Conservation (phyloP, 139 green algal species). For the Chlorella ohadii region DNA sequence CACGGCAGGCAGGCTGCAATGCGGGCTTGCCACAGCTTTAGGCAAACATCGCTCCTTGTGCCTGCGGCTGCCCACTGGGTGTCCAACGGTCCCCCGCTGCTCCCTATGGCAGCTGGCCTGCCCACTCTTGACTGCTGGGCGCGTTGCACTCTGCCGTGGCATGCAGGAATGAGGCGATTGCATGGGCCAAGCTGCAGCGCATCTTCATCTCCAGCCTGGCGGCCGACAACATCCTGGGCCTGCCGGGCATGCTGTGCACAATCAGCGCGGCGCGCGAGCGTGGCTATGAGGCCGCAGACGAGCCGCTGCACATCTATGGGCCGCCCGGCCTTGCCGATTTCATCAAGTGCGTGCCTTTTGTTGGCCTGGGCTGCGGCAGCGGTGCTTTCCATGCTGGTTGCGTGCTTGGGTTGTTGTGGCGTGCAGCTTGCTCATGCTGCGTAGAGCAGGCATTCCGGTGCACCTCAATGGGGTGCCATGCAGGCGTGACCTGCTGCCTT, state of each 20-base stretch:
- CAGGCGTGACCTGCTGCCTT: no score
- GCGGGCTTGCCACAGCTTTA: no score
- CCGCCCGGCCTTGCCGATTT: conserved; percentile 75
- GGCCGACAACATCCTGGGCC: conserved; percentile 58
- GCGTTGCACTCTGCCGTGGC: no score
- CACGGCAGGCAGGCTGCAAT: no score
- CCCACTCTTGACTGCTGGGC: no score
- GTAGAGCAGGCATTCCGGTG: no score
- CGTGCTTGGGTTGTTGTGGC: no score
- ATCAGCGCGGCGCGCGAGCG: conserved; percentile 63
- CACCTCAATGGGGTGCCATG: no score
- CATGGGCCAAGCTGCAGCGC: conserved; percentile 70
- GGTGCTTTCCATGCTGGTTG: background rate
- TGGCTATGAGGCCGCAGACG: conserved; percentile 73
- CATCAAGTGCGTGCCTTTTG: conserved; percentile 46
- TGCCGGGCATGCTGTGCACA: conserved; percentile 81
- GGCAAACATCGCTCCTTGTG: no score
- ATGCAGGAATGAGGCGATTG: conserved; percentile 48
- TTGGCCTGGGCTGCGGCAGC: background rate
- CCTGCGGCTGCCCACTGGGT: no score
- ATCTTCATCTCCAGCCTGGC: conserved; percentile 79
- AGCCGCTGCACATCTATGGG: conserved; percentile 86
- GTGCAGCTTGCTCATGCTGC: background rate
- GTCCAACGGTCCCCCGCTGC: no score
- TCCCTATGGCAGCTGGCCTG: no score